Percentiles rank a stretch among this genome's conserved stretches.
These are phyloP conservation scores for Angomonas deanei DNA, from an alignment of 208 protist genomes.

Conservation along the genomic window DNA sequence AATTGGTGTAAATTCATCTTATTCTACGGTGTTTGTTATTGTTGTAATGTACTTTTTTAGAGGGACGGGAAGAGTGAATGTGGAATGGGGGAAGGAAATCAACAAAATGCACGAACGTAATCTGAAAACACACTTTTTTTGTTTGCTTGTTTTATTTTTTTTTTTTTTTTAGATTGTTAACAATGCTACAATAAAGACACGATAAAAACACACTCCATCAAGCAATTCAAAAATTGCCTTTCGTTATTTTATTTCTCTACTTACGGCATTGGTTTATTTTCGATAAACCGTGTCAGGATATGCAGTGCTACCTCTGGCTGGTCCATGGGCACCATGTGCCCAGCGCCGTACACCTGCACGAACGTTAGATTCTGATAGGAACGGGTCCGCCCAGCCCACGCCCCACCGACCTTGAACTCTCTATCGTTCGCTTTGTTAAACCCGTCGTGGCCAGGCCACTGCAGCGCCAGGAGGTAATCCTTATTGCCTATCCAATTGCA, in stretches of 20 bases:
- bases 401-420: slow-evolving; percentile 19
- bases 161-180: no score
- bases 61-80: no score
- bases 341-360: slow-evolving; percentile 72
- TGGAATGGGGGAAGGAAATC: no score
- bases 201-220: no score
- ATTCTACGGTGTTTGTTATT: no score
- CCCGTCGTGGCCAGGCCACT: slow-evolving; percentile 60
- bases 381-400: slow-evolving; percentile 23
- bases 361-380: slow-evolving; percentile 59
- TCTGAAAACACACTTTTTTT: no score
- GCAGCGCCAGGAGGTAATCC: slow-evolving; percentile 56
- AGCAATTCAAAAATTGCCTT: no score
- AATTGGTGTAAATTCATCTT: no score
- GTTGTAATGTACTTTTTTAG: no score
- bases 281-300: slow-evolving; percentile 43
- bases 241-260: slow-evolving; percentile 10
- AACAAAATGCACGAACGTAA: no score
- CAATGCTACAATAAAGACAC: no score
- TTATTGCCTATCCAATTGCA: slow-evolving; percentile 92
- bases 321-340: slow-evolving; percentile 89
- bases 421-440: slow-evolving; percentile 46
- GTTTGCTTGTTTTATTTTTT: no score
- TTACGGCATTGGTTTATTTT: slow-evolving; percentile 6
- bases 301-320: slow-evolving; percentile 49